A percentile compares a stretch with the other conserved stretches of the same genome.
Evolutionary conservation across 805 yeast genomes (phyloP).

Genomic region (Trichomonascus vanleenenianus): DNA sequence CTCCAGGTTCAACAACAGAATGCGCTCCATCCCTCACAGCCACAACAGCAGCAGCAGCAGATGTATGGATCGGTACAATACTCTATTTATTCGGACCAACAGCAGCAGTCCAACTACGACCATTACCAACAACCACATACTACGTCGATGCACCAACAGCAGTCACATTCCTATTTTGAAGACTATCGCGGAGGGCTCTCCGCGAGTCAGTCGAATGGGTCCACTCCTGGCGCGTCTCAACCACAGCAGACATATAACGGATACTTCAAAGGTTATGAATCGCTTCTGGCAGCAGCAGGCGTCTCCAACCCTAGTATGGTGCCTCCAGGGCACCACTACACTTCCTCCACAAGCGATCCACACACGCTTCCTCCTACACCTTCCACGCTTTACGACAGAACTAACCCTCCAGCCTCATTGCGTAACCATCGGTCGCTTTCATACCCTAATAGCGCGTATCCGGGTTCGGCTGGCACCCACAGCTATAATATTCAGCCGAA

Average conservation of each 20-base stretch:
- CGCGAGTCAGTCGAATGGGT: too few species aligned
- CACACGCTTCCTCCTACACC: conserved; percentile 5
- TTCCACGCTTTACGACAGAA: conserved; percentile 1
- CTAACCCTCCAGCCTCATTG: not conserved
- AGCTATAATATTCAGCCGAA: not conserved
- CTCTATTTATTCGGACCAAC: not conserved
- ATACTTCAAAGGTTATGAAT: conserved; percentile 1
- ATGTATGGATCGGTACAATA: not conserved
- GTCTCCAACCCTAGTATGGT: not conserved
- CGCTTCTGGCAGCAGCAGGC: conserved; percentile 1
- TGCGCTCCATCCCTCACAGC: too few species aligned
- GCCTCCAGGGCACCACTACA: not conserved
- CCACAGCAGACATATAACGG: not conserved
- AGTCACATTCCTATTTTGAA: too few species aligned
- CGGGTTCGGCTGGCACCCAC: not conserved
- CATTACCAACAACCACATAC: not conserved
- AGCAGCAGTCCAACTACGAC: not conserved
- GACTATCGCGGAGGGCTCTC: too few species aligned
- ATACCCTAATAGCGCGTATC: not conserved
- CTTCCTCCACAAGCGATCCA: not conserved
- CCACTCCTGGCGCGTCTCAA: too few species aligned
- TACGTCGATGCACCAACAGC: not conserved
- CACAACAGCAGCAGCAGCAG: not conserved
- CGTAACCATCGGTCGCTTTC: conserved; percentile 1
- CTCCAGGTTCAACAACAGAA: not conserved